A percentile compares a stretch with the other conserved stretches of the same genome.
These are phyloP conservation scores for Aurinia saxatilis DNA, from an alignment of 345 rosid genomes.

Conservation along the genomic window DNA sequence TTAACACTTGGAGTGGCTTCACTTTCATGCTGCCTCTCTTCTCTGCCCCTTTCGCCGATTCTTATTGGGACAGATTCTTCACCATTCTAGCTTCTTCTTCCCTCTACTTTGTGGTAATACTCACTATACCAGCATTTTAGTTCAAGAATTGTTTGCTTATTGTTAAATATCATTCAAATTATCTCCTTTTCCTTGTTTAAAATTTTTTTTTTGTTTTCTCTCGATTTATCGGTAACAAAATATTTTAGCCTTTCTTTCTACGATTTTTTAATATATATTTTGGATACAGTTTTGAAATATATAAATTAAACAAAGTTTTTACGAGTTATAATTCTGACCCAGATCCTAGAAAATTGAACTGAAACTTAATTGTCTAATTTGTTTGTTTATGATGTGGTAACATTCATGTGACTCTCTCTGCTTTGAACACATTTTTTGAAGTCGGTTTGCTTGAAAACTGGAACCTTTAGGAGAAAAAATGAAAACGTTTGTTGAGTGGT, in stretches of 20 bases:
- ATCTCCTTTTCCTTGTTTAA: background rate
- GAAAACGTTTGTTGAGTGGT: slow-evolving; percentile 15
- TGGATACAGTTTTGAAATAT: too few species aligned
- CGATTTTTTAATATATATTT: too few species aligned
- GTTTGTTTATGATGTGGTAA: slow-evolving; percentile 2
- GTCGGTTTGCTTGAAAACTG: slow-evolving; percentile 7
- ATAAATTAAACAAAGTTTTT: too few species aligned
- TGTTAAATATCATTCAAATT: too few species aligned
- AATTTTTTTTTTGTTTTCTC: too few species aligned
- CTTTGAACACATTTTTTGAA: background rate
- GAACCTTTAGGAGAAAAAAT: background rate
- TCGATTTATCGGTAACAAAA: too few species aligned
- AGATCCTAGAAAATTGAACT: background rate
- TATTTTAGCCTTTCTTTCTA: too few species aligned
- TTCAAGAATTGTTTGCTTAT: too few species aligned
- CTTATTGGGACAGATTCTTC: slow-evolving; percentile 70
- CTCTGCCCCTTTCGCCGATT: slow-evolving; percentile 75
- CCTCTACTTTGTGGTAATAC: slow-evolving; percentile 66
- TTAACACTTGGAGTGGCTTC: slow-evolving; percentile 86
- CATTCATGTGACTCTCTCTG: slow-evolving; percentile 12
- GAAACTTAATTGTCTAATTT: background rate
- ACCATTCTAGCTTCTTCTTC: slow-evolving; percentile 67
- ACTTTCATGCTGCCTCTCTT: slow-evolving; percentile 78
- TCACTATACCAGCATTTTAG: background rate
- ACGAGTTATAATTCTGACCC: too few species aligned